Base-by-base conservation (phyloP, 2,329 filamentous ascomycete species). In the Fusarium fujikuroi region DNA sequence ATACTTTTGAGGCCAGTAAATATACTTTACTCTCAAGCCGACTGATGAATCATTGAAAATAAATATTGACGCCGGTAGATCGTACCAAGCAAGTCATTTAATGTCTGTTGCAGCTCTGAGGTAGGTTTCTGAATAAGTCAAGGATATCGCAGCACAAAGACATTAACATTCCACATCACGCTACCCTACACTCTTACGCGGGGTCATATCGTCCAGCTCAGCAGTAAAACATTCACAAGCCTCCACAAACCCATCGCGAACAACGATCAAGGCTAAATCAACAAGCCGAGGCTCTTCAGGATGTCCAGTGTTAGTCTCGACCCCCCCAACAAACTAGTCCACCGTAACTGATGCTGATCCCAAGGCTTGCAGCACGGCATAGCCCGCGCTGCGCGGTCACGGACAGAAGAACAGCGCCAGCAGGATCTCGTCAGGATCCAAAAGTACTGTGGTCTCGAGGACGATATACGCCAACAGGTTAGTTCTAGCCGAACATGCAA, bases 361-460 rank as follows among this genome's bases (percentile, higher is more conserved):
- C 53, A 75, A 75, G 72, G 61, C 60, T 25, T 60, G 58, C 63
- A 97, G 94, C 95, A 98, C 88, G 94, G 94, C 80, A 88, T 97
- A 81, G 89, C 93, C 78, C 93, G 95, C 79, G 87, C 89, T 69
- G 86, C 88, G 70, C 85, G 87, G 76, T 76, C 79, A 77, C 87
- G 88, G 75, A 92, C 92, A 76, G 91, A 93, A 77, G 90, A 93
- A 79, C 90, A 93, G 79, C 89, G 89, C 65, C 87, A 90, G 74
- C 89, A 91, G 81, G 94, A 97, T 81, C 86, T 90, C 63, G 89
- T 90, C 75, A 92, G 92, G 81, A 97, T 98, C 78, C 84, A 87
- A 64, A 89, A 91, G 72, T 97, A 97, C 83, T 91, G 90, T 74
- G 84, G 88, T 16, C 85, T 97, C 47, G 93, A 95, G 72, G 85